Evolutionary conservation across 2,329 filamentous ascomycete genomes (phyloP), one percentile per base, ranked within the genome.

Genomic region (Ambrosiella xylebori): DNA sequence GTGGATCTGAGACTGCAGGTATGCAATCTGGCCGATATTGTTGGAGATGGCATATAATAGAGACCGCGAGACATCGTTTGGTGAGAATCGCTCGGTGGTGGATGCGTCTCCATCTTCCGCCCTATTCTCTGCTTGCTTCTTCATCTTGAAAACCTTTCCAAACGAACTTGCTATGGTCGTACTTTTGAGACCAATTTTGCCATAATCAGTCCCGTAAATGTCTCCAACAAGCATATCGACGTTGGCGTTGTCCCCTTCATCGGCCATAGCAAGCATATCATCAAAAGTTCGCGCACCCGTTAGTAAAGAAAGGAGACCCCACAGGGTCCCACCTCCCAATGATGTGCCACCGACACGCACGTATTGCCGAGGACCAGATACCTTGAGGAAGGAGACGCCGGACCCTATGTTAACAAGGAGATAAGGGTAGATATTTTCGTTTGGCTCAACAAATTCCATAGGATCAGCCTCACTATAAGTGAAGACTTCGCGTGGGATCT

Each of bases 201-300:
- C 85, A 67, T 98, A 98, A 64, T 94, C 91, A 62, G 86, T 86
- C 59, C 93, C 93, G 70, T 98, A 98, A 56, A 98, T 98, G 69
- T 98, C 93, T 17, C 93, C 93, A 0, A 98, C 93, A 15, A 98
- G 76, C 84, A 98, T 90, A 68, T 98, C 93, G 8, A 98, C 93
- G 36, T 86, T 85, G 41, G 85, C 78, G 66, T 98, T 98, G 71
- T 98, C 93, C 35, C 93, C 93, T 39, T 81, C 77, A 63, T 93
- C 93, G 0, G 93, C 90, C 74, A 94, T 85, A 57, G 85, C 84
- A 40, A 98, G 77, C 93, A 98, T 98, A 65, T 95, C 90, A 69
- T 97, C 93, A 67, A 98, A 98, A n/a, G 84, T 90, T 58, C 86
- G 80, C 19, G 91, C 88, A n/a, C 90, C 89, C 0, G 93, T 98